Conservation (phyloP, 2,329 filamentous ascomycete species). For the Fusarium vanettenii region DNA sequence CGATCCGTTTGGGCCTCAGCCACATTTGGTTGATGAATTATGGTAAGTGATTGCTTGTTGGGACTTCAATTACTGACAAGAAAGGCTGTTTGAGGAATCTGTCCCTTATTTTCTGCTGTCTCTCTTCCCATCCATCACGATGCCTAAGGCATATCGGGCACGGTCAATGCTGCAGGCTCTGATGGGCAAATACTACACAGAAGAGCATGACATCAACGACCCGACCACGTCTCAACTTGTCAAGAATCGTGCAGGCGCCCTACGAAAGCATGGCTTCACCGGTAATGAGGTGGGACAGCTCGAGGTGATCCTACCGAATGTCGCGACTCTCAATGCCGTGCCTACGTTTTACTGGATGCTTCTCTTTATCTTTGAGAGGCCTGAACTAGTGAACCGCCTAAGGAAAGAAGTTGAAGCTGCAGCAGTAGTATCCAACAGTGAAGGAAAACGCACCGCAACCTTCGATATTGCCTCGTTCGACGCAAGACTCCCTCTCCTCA, state of each 20-base stretch:
- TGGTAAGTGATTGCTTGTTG: slow-evolving; percentile 25
- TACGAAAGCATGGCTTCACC: slow-evolving; percentile 45
- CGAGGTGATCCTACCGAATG: slow-evolving; percentile 46
- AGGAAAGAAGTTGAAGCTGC: slow-evolving; percentile 32
- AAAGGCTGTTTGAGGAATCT: slow-evolving; percentile 38
- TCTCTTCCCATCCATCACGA: slow-evolving; percentile 45
- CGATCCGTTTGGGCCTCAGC: slow-evolving; percentile 52
- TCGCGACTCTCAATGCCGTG: slow-evolving; percentile 49
- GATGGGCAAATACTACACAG: slow-evolving; percentile 48
- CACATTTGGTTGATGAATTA: slow-evolving; percentile 25
- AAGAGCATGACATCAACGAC: slow-evolving; percentile 41
- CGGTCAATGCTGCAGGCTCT: slow-evolving; percentile 40
- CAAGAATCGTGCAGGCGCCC: slow-evolving; percentile 42
- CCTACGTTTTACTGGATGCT: slow-evolving; percentile 54
- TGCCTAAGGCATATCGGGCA: slow-evolving; percentile 45
- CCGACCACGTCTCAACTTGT: slow-evolving; percentile 43
- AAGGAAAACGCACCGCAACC: slow-evolving; percentile 16
- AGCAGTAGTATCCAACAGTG: neutral
- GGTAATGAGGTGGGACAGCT: slow-evolving; percentile 43
- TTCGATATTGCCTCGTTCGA: slow-evolving; percentile 54
- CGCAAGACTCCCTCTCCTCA: slow-evolving; percentile 54
- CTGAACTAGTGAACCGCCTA: slow-evolving; percentile 34
- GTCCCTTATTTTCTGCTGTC: slow-evolving; percentile 45
- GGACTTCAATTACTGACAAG: neutral
- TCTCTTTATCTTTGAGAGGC: slow-evolving; percentile 43